phyloP scores from a whole-genome alignment of 768 basidiomycete species.

The Galerina marginata region DNA sequence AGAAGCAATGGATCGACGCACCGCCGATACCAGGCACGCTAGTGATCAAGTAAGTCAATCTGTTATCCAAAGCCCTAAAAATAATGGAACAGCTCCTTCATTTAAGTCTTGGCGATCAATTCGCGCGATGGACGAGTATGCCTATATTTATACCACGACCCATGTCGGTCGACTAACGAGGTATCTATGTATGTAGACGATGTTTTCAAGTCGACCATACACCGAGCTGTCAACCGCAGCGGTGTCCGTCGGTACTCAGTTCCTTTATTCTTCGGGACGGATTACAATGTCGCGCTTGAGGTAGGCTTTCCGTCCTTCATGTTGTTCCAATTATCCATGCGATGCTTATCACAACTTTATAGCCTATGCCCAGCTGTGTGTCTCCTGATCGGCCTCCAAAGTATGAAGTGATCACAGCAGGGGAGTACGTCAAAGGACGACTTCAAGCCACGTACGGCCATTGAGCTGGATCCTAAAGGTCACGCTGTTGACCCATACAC shows the following conservation, averaged over 20 bases:
- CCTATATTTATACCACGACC: constrained; percentile 1
- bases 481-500: neutral
- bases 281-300: constrained; percentile 83
- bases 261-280: constrained; percentile 89
- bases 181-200: constrained; percentile 59
- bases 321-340: neutral
- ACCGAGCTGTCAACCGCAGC: constrained; percentile 82
- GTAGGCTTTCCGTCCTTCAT: constrained; percentile 43
- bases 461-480: neutral
- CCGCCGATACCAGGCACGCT: constrained; percentile 80
- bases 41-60: constrained; percentile 74
- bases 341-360: neutral
- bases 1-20: constrained; percentile 83
- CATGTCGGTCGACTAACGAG: neutral
- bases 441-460: constrained; percentile 71
- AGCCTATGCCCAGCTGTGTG: constrained; percentile 61
- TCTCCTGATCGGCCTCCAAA: constrained; percentile 48
- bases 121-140: constrained; percentile 89
- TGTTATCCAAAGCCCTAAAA: neutral
- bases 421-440: constrained; percentile 81
- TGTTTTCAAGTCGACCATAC: constrained; percentile 88
- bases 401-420: constrained; percentile 78
- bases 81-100: neutral
- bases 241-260: constrained; percentile 80
- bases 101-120: constrained; percentile 79